These are phyloP conservation scores for Rhytidhysteron rufulum DNA, from an alignment of 2,329 filamentous ascomycete species.

Conservation along the genomic window DNA sequence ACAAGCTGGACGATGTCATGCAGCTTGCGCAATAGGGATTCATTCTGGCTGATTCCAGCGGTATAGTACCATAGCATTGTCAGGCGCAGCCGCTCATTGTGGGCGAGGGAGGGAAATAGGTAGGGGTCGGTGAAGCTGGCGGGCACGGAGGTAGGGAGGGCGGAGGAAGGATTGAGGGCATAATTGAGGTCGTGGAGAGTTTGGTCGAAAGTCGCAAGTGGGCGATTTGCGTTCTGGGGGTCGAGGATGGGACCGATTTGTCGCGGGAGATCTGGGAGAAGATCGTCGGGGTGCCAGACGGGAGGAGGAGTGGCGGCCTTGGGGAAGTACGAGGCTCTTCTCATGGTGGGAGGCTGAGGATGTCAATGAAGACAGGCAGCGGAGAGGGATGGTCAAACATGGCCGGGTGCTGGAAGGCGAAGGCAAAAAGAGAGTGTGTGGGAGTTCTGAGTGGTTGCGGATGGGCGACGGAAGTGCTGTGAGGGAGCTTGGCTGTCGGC, in stretches of 20 bases:
- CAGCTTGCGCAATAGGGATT: constrained; percentile 38
- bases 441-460: no score
- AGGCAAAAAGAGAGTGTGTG: no score
- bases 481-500: no score
- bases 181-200: not conserved
- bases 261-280: not conserved
- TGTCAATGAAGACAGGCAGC: no score
- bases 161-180: not conserved
- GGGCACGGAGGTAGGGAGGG: not conserved
- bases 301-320: not conserved
- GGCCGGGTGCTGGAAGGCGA: no score
- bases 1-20: constrained; percentile 43
- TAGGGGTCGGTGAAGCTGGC: constrained; percentile 18
- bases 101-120: constrained; percentile 31
- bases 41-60: constrained; percentile 35
- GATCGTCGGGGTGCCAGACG: not conserved
- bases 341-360: no score
- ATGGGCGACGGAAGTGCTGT: no score
- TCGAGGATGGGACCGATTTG: not conserved
- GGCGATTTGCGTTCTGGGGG: not conserved
- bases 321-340: not conserved
- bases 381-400: no score
- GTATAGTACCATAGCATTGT: constrained; percentile 46
- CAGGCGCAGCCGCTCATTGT: constrained; percentile 35
- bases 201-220: not conserved